Base-by-base conservation (phyloP, 768 basidiomycete species). In the Termitomyces sp. region DNA sequence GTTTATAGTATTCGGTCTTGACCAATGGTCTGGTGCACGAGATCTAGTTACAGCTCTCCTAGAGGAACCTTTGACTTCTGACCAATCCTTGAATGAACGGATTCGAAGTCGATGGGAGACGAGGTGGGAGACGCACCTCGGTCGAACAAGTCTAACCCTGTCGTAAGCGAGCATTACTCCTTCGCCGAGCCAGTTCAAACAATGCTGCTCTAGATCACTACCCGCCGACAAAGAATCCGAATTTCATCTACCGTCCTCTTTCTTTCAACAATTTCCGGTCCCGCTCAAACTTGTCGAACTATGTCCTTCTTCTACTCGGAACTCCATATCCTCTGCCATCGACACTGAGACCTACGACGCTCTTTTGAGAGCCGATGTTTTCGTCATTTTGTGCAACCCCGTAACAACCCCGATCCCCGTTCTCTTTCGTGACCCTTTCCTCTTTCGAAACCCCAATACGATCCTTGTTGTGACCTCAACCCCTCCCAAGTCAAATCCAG, bases 31-130 rank as follows among this genome's bases (percentile, higher is more conserved):
- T 20, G 77, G 76, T 37, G 75, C 83, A 7, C 72, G 73, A 37
- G 83, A 87, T 32, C 71, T 93, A 4, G 81, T 92, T 20, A 84
- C 84, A 5, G 88, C 89, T 7, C 76, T 93, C 36, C 74, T 93
- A 16, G 81, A 86, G 44, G 85, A 91, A 54, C 89, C 89, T 14
- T 80, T 93, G 62, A 74, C 77, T 2, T 82, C 83, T n/a, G 80
- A 83, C 60, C 58, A 74, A 26, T 64, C 69, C 4, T 75, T 80
- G 57, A 77, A 74, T 50, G 70, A 74, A 33, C 64, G 66, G 8
- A 64, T 89, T 24, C 76, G 75, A 53, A 65, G 74, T 40, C 77
- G 89, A 33, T 87, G 88, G 84, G 67, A 70, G 42, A 59, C 66
- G 22, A 76, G 89, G 32, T 87, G 88, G 84, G 67, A 70, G 42